These are phyloP conservation scores for Aspergillus conjunctus DNA, from an alignment of 495 filamentous ascomycete species.

Conservation along the genomic window DNA sequence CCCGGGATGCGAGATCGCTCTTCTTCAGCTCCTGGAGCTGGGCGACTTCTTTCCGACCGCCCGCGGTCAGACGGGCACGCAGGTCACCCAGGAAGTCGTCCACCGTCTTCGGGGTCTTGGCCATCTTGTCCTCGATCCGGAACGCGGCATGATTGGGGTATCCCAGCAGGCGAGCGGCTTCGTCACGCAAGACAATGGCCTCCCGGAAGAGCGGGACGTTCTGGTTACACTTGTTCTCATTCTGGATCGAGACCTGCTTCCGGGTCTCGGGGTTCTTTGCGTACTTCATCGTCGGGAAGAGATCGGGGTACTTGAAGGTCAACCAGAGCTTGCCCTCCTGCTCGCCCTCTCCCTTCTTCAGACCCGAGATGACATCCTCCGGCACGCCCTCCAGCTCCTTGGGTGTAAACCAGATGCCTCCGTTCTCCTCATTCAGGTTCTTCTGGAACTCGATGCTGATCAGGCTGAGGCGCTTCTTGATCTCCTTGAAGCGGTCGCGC, in stretches of 20 bases:
- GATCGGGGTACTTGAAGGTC: constrained; percentile 71
- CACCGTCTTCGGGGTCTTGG: constrained; percentile 85
- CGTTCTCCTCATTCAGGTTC: constrained; percentile 69
- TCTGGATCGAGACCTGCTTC: constrained; percentile 58
- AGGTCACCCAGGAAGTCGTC: constrained; percentile 83
- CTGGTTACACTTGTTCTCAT: constrained; percentile 82
- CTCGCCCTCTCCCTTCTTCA: constrained; percentile 74
- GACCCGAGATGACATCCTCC: constrained; percentile 59
- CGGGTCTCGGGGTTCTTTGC: constrained; percentile 59
- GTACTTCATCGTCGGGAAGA: constrained; percentile 68
- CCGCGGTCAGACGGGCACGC: constrained; percentile 69
- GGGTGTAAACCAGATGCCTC: constrained; percentile 65
- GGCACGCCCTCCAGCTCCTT: constrained; percentile 66
- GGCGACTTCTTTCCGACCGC: constrained; percentile 75
- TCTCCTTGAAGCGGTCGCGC: constrained; percentile 69
- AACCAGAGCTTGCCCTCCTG: constrained; percentile 64
- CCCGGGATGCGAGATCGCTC: constrained; percentile 64
- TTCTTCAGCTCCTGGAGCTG: constrained; percentile 79
- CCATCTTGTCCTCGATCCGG: constrained; percentile 96
- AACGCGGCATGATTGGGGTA: constrained; percentile 93
- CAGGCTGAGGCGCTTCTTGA: constrained; percentile 69
- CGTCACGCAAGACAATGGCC: constrained; percentile 84
- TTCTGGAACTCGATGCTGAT: constrained; percentile 68
- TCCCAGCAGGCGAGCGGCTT: constrained; percentile 85
- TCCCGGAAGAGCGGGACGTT: constrained; percentile 88